phyloP scores from a whole-genome alignment of 495 filamentous ascomycete genomes.

The Amniculicola lignicola region DNA sequence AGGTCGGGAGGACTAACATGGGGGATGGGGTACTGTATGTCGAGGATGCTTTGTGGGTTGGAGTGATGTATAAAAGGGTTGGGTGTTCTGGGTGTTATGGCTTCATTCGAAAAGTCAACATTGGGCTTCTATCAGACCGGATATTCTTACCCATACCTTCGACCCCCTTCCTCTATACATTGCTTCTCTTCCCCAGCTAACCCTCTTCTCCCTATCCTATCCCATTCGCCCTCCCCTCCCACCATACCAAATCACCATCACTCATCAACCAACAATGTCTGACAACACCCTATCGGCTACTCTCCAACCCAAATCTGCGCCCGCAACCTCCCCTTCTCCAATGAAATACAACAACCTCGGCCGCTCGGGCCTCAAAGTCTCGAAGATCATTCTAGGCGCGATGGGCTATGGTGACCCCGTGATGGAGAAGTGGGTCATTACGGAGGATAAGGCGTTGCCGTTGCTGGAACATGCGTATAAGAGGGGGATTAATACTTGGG shows the following conservation, averaged over 20 bases:
- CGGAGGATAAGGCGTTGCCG: constrained; percentile 45
- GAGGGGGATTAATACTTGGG: constrained; percentile 39
- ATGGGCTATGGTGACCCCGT: constrained; percentile 49
- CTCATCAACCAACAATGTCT: neutral
- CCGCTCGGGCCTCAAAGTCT: constrained; percentile 47
- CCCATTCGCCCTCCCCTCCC: too few relatives aligned
- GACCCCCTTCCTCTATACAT: too few relatives aligned
- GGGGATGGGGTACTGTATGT: too few relatives aligned
- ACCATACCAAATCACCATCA: neutral
- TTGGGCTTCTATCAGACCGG: too few relatives aligned
- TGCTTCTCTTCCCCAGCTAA: too few relatives aligned
- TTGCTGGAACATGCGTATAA: constrained; percentile 51
- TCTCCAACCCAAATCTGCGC: neutral
- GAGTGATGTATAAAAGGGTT: too few relatives aligned
- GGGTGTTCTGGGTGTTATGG: too few relatives aligned
- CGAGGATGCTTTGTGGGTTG: too few relatives aligned
- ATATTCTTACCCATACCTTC: too few relatives aligned
- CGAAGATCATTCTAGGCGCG: constrained; percentile 48
- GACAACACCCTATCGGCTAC: neutral
- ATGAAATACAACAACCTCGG: constrained; percentile 34
- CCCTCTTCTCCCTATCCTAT: too few relatives aligned
- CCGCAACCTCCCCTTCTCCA: neutral
- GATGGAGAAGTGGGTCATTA: constrained; percentile 42
- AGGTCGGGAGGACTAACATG: too few relatives aligned
- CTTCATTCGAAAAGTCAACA: too few relatives aligned